Evolutionary conservation across 331 rosid genomes (phyloP).

Genomic region (Quercus lobata): DNA sequence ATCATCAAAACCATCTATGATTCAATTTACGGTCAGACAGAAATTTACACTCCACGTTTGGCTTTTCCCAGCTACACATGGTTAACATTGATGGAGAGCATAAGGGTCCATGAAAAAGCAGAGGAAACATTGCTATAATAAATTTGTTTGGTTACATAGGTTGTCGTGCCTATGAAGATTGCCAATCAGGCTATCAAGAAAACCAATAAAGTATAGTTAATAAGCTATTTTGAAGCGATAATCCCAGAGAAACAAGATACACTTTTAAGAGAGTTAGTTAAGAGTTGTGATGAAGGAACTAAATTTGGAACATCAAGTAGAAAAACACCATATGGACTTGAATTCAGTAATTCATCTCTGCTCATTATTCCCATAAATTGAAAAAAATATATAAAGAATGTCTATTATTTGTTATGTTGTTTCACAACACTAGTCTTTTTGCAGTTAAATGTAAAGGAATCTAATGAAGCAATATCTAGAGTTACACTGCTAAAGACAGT

Average conservation of each 20-base stretch:
- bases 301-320: background rate
- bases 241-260: background rate
- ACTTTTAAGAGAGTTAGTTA: background rate
- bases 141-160: background rate
- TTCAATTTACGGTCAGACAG: too few species aligned
- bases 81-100: background rate
- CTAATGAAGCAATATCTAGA: constrained; percentile 10
- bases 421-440: constrained; percentile 15
- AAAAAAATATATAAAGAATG: constrained; percentile 48
- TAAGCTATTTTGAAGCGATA: background rate
- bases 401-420: constrained; percentile 23
- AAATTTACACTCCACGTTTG: background rate
- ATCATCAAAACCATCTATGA: too few species aligned
- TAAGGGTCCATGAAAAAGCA: background rate
- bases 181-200: background rate
- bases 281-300: background rate
- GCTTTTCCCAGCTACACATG: background rate
- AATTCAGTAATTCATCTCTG: constrained; percentile 4
- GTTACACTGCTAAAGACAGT: background rate
- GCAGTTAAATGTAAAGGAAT: constrained; percentile 20
- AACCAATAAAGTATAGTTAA: background rate
- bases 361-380: constrained; percentile 25
- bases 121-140: background rate
- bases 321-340: background rate
- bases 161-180: background rate